These are phyloP conservation scores for Whalleya microplaca DNA, from an alignment of 2,329 filamentous ascomycete genomes.

Conservation along the genomic window DNA sequence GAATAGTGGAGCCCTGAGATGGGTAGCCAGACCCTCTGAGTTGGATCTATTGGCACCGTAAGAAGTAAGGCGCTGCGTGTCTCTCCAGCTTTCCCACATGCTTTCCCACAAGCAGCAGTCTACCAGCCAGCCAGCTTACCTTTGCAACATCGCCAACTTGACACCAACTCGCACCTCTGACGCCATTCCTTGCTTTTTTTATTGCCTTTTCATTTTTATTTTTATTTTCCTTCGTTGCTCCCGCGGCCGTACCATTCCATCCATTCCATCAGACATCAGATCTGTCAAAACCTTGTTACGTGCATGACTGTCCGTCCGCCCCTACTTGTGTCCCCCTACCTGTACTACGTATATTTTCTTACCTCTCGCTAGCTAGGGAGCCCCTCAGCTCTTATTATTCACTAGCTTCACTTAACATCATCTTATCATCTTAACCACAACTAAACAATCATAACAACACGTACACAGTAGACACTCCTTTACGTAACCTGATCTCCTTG, in stretches of 20 bases:
- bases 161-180: slow-evolving; percentile 19
- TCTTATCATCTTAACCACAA: no score
- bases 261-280: no score
- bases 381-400: no score
- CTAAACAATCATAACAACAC: no score
- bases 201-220: slow-evolving; percentile 22
- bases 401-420: no score
- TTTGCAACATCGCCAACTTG: slow-evolving; percentile 15
- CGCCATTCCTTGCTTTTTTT: slow-evolving; percentile 3
- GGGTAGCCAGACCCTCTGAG: slow-evolving; percentile 4
- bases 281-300: no score
- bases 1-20: slow-evolving; percentile 11
- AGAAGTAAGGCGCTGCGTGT: slow-evolving; percentile 16
- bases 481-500: slow-evolving; percentile 11
- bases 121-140: no score
- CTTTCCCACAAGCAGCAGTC: no score
- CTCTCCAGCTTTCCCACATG: slow-evolving; percentile 15
- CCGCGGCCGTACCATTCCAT: slow-evolving; percentile 1
- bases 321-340: no score
- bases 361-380: no score
- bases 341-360: no score
- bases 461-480: neutral
- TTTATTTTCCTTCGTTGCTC: slow-evolving; percentile 6
- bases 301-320: no score
- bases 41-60: neutral